phyloP scores from a whole-genome alignment of 2,329 filamentous ascomycete species.

The Paecilomyces sp. region DNA sequence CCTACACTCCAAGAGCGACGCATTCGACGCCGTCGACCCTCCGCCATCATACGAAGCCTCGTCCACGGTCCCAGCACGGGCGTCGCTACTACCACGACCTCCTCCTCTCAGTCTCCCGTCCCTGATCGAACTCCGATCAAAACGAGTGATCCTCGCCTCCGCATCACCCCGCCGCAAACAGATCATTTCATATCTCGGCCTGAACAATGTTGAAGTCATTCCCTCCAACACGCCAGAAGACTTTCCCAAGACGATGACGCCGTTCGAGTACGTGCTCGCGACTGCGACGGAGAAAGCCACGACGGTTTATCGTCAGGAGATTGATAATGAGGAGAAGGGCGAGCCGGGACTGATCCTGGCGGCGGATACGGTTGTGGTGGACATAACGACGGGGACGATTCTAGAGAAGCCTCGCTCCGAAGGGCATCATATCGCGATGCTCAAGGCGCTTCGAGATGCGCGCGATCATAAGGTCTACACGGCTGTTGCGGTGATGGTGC shows the following conservation, averaged over 20 bases:
- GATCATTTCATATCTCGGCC: constrained; percentile 70
- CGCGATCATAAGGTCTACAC: constrained; percentile 77
- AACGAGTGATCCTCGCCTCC: constrained; percentile 83
- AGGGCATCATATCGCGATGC: constrained; percentile 74
- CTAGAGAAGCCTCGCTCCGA: constrained; percentile 86
- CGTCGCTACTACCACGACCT: constrained; percentile 29
- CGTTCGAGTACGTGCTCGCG: constrained; percentile 83
- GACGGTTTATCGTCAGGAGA: constrained; percentile 58
- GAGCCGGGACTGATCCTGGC: constrained; percentile 83
- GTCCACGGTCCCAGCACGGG: constrained; percentile 3
- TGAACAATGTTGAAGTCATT: constrained; percentile 73
- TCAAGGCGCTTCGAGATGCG: constrained; percentile 72
- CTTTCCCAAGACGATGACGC: constrained; percentile 69
- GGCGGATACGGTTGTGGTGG: constrained; percentile 83
- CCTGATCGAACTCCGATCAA: constrained; percentile 65
- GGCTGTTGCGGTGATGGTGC: constrained; percentile 74
- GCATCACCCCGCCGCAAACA: constrained; percentile 78
- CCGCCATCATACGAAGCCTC: constrained; percentile 28
- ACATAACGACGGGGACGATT: constrained; percentile 63
- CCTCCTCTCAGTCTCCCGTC: constrained; percentile 71
- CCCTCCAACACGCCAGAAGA: constrained; percentile 81
- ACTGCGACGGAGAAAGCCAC: constrained; percentile 81
- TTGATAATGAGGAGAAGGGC: constrained; percentile 47
- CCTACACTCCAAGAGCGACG: constrained; percentile 14
- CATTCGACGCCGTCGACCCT: constrained; percentile 13